Conservation (phyloP, 257 asterid genomes). For the Vinca minor region DNA sequence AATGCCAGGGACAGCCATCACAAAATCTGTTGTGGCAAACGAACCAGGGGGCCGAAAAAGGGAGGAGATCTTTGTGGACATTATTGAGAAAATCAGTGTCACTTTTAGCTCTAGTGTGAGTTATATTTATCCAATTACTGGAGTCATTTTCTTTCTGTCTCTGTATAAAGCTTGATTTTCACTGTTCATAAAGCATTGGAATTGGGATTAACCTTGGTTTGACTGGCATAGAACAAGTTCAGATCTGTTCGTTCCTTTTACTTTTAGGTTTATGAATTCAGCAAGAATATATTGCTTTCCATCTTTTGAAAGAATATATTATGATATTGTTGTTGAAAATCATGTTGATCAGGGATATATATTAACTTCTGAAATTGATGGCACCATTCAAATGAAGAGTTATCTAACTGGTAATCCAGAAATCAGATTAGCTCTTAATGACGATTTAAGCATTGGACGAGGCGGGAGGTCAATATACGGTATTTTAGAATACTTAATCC, state of each 20-base stretch:
- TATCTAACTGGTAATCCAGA: conserved; percentile 96
- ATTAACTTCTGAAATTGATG: conserved; percentile 97
- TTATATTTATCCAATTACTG: conserved; percentile 9
- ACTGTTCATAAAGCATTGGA: neutral
- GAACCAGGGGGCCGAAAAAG: conserved; percentile 96
- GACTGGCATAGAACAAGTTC: neutral
- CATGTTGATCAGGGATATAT: conserved; percentile 45
- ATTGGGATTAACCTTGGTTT: neutral
- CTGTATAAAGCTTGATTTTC: neutral
- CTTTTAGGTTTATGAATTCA: neutral
- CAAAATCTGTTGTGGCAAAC: conserved; percentile 93
- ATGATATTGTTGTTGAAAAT: conserved; percentile 2
- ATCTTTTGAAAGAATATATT: neutral
- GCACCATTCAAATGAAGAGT: conserved; percentile 99
- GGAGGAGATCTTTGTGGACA: conserved; percentile 97
- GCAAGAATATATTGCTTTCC: neutral
- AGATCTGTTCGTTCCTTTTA: neutral
- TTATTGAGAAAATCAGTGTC: conserved; percentile 93
- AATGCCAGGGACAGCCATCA: conserved; percentile 98
- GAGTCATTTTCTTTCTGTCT: neutral
- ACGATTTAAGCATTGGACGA: conserved; percentile 78
- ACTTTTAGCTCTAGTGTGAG: conserved; percentile 99
- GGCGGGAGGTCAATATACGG: conserved; percentile 65
- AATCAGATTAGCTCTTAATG: conserved; percentile 92
- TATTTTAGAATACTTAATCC: conserved; percentile 24